Percentiles rank a stretch among this genome's conserved stretches.
These are phyloP conservation scores for Eutrema japonicum DNA, from an alignment of 345 rosid genomes.

Conservation along the genomic window DNA sequence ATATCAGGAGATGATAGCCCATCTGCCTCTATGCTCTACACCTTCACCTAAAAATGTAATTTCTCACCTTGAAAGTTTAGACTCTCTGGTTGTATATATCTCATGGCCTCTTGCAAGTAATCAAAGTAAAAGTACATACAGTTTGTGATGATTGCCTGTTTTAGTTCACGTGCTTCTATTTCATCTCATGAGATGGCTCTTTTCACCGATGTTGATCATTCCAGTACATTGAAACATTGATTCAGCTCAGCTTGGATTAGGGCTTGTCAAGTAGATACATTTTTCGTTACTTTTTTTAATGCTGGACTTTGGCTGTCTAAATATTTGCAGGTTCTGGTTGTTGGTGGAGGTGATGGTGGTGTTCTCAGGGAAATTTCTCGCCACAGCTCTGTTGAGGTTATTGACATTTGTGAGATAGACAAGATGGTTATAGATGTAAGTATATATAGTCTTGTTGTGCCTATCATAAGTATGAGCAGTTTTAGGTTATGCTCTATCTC, in stretches of 20 bases:
- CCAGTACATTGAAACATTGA: neutral
- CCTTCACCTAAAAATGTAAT: conserved; percentile 80
- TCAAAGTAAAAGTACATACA: neutral
- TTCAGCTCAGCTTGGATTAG: neutral
- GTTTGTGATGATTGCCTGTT: conserved; percentile 22
- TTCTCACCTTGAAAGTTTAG: conserved; percentile 26
- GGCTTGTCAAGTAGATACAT: neutral
- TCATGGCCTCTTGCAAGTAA: neutral
- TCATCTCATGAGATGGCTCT: conserved; percentile 15
- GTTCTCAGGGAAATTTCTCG: conserved; percentile 92
- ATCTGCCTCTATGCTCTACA: conserved; percentile 92
- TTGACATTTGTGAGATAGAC: conserved; percentile 98
- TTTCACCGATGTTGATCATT: conserved; percentile 2
- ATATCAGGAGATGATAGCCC: conserved; percentile 99
- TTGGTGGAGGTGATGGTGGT: conserved; percentile 99
- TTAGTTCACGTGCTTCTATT: neutral
- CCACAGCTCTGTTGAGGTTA: conserved; percentile 81
- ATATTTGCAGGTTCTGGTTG: conserved; percentile 78
- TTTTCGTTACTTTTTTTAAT: conserved; percentile 1
- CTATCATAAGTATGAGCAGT: neutral
- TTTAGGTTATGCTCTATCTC: neutral
- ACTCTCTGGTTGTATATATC: conserved; percentile 5
- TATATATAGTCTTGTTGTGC: conserved; percentile 7
- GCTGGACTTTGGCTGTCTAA: conserved; percentile 5
- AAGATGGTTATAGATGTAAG: conserved; percentile 96